Evolutionary conservation across 2,329 filamentous ascomycete genomes (phyloP), one percentile per base, ranked within the genome.

Genomic region (Pseudogymnoascus sp.): DNA sequence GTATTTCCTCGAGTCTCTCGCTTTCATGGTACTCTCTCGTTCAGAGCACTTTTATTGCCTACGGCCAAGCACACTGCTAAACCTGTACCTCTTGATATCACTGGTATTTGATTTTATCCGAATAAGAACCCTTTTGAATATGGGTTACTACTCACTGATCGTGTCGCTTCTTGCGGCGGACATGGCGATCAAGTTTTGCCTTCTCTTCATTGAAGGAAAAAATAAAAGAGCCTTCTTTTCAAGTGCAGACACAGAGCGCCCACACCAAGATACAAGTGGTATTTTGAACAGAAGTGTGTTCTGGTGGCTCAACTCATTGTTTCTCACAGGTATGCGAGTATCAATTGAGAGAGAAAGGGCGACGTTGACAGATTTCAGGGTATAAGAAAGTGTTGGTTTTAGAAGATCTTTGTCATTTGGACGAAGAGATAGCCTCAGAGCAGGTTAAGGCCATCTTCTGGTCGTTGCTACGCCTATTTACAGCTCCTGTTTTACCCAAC

Each of bases 241-340:
- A 14, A 33, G 14, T 56, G 28, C 16, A 1, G 50, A 56, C 28
- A 33, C 50, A 33, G 50, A 33, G 25, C 50, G 50, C 5, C 50
- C 50, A 21, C 28, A 4, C 50, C 50, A 56, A 56, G 50, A 56
- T 11, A 56, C 28, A 56, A 33, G 28, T 33, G 50, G 50, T 8
- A 56, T 56, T 56, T 56, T 56, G 28, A 56, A 56, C 28, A 56
- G 50, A 56, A 56, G 50, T 21, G 50, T 56, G 3, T 56, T 56
- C 1, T 56, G 50, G 50, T 56, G 50, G 50, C 50, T 56, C n/a
- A 56, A 56, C 28, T 56, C 28, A 21, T 33, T 56, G 16, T 56
- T 56, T 10, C 50, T 56, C 10, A 56, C 50, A 56, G 50, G 50
- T 56, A 33, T 8, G 50, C 28, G 1, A 8, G 28, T 56, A 14